These are phyloP conservation scores for Venturiaceae sp. DNA, from an alignment of 2,329 filamentous ascomycete species.

Conservation along the genomic window DNA sequence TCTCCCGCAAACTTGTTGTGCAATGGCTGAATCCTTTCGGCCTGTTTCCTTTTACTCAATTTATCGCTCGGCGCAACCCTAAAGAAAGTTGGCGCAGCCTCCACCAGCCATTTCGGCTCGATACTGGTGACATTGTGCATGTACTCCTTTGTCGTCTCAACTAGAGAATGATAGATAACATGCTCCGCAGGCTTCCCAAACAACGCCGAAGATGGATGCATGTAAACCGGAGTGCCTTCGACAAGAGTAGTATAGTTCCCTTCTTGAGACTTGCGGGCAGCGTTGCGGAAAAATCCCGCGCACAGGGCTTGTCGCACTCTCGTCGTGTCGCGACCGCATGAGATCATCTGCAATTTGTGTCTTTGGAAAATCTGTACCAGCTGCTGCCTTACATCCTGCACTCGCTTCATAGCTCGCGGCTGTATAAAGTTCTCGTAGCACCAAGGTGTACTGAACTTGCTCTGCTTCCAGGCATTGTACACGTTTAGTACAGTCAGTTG, in stretches of 20 bases:
- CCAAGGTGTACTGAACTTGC: slow-evolving; percentile 76
- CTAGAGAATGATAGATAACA: slow-evolving; percentile 86
- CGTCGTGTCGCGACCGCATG: slow-evolving; percentile 78
- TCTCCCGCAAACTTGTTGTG: slow-evolving; percentile 88
- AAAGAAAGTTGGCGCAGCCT: slow-evolving; percentile 98
- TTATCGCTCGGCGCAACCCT: slow-evolving; percentile 85
- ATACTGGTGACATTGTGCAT: slow-evolving; percentile 93
- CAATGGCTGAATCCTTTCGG: slow-evolving; percentile 88
- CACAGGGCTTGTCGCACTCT: slow-evolving; percentile 85
- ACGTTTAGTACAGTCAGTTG: slow-evolving; percentile 93
- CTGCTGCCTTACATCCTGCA: slow-evolving; percentile 87
- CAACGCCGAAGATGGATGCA: slow-evolving; percentile 83
- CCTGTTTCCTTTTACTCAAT: slow-evolving; percentile 84
- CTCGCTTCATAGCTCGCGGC: slow-evolving; percentile 76
- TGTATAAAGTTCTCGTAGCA: slow-evolving; percentile 98
- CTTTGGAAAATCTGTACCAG: slow-evolving; percentile 89
- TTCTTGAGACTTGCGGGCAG: slow-evolving; percentile 86
- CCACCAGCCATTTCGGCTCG: slow-evolving; percentile 88
- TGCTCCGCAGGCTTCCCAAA: slow-evolving; percentile 96
- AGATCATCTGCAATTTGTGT: slow-evolving; percentile 72
- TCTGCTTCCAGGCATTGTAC: slow-evolving; percentile 92
- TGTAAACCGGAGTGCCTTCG: slow-evolving; percentile 87
- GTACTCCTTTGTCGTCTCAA: slow-evolving; percentile 94
- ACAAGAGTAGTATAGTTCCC: slow-evolving; percentile 97
- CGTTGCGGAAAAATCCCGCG: slow-evolving; percentile 90